Evolutionary conservation across 2,329 filamentous ascomycete species (phyloP).

Genomic region (Tolypocladium tundrense): DNA sequence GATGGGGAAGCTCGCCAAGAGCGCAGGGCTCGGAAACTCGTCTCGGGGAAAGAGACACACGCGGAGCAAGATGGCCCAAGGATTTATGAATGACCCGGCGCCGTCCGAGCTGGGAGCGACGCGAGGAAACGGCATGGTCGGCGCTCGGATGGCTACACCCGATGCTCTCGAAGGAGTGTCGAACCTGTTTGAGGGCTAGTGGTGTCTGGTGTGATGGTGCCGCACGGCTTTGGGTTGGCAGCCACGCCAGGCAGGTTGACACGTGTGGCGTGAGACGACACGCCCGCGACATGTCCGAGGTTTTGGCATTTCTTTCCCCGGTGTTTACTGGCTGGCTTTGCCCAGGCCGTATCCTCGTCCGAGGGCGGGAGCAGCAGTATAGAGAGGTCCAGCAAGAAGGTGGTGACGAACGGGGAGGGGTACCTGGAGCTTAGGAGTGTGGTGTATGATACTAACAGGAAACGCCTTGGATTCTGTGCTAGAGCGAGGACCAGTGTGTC

Average conservation of each 20-base stretch:
- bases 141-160: conserved; percentile 27
- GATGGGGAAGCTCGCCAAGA: conserved; percentile 69
- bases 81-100: conserved; percentile 50
- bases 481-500: background rate
- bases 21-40: conserved; percentile 24
- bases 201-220: background rate
- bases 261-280: background rate
- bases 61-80: conserved; percentile 47
- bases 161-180: conserved; percentile 46
- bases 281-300: background rate
- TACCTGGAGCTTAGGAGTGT: background rate
- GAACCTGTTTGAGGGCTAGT: conserved; percentile 33
- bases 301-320: background rate
- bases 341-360: background rate
- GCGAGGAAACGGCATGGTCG: conserved; percentile 15
- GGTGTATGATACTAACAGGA: background rate
- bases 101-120: conserved; percentile 17
- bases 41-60: conserved; percentile 14
- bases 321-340: background rate
- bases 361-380: background rate
- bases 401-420: background rate
- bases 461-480: background rate
- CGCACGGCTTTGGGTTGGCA: background rate
- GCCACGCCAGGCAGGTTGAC: background rate
- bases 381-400: background rate